phyloP scores from a whole-genome alignment of 371 early-diverging fungal species.

The Nosema granulosis region DNA sequence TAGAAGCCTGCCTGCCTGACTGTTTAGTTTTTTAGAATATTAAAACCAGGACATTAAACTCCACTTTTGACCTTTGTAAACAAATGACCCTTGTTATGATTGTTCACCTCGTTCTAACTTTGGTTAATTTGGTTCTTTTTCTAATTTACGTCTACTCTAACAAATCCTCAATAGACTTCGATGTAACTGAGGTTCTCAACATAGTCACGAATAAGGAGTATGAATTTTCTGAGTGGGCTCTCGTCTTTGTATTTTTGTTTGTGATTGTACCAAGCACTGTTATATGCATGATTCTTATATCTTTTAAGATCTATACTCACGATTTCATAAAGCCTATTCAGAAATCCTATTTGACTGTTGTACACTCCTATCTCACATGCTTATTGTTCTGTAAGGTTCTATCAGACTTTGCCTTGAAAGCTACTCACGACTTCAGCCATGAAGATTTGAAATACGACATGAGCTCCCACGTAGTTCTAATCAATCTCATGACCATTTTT shows the following conservation, averaged over 20 bases:
- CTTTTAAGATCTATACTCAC: conserved; percentile 18
- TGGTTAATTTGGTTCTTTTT: neutral
- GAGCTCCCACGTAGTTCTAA: too few relatives aligned
- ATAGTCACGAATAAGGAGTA: neutral
- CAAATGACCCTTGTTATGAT: too few relatives aligned
- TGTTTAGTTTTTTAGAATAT: too few relatives aligned
- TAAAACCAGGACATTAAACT: too few relatives aligned
- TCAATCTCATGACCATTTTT: neutral
- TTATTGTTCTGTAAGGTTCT: neutral
- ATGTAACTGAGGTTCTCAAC: conserved; percentile 1
- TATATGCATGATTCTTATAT: conserved; percentile 1
- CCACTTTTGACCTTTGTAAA: too few relatives aligned
- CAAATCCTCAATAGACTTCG: neutral
- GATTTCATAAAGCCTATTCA: conserved; percentile 15
- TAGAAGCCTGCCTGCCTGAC: too few relatives aligned
- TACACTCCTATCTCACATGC: neutral
- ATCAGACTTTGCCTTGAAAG: neutral
- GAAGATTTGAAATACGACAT: too few relatives aligned
- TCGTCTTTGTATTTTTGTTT: neutral
- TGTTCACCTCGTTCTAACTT: too few relatives aligned
- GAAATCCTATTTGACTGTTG: neutral
- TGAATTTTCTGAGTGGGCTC: neutral
- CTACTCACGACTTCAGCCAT: too few relatives aligned
- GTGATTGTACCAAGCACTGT: neutral
- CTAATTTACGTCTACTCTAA: neutral